Base-by-base conservation (phyloP, 306 rosid genomes). In the Glycine soja region DNA sequence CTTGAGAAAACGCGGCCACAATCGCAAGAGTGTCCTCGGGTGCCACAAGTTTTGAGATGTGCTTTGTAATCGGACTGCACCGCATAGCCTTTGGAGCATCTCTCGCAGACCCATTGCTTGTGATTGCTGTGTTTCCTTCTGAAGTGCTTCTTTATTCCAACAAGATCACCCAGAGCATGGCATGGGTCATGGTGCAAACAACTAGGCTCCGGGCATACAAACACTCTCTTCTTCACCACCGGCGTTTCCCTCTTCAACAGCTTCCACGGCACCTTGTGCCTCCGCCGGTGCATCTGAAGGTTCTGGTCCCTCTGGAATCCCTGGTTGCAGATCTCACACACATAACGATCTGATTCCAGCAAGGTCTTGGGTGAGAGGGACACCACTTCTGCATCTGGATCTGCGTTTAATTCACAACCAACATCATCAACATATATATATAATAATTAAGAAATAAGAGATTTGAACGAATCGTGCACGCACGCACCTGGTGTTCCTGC, bases 311-410 rank as follows among this genome's bases (percentile, higher is more conserved):
- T 84, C 83, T 95, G 99, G 87, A 95, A 95, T 45, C 99, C 99
- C 73, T 95, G 99, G 89, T 93, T 93, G 85, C 99, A 95, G 94
- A 95, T 95, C 99, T 95, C 99, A 45, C 99, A 95, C 48, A 95
- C 97, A 56, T 93, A 95, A 3, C 99, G 97, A 89, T 95, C 99
- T 64, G 99, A 95, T 88, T 95, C 99, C 80, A 95, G 79, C 11
- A 95, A 68, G 10, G 99, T 95, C 84, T 95, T 93, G 2, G 99
- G 99, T 9, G 99, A 95, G 3, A 95, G 91, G 0, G 99, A 95
- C 79, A 95, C 99, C 70, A 95, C 99, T 76, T 95, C 99, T 11
- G 99, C 99, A 80, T 95, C 99, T 51, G 99, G 99, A 95, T 95
- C 99, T 95, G 74, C 18, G 30, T 24, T 24, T 24, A 24, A 24